These are phyloP conservation scores for Polyporus arcularius DNA, from an alignment of 768 basidiomycete genomes.

Conservation along the genomic window DNA sequence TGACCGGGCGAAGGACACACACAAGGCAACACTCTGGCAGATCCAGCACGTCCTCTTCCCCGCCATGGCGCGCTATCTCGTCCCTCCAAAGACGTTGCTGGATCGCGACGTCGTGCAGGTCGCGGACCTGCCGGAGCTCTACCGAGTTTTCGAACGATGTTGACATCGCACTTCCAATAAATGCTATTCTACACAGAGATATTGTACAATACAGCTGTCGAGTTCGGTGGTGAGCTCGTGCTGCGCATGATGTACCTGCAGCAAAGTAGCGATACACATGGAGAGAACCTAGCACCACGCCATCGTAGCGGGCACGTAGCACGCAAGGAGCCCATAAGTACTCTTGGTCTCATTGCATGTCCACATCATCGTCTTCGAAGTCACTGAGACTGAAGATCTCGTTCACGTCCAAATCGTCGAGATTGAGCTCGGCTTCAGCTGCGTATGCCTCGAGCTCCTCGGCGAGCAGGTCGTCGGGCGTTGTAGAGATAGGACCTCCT, in stretches of 20 bases:
- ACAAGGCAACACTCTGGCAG: slow-evolving; percentile 74
- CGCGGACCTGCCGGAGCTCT: slow-evolving; percentile 88
- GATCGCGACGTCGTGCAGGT: slow-evolving; percentile 82
- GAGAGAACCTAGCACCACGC: no score
- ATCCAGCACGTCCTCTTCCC: slow-evolving; percentile 92
- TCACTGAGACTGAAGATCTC: slow-evolving; percentile 29
- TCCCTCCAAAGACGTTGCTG: slow-evolving; percentile 63
- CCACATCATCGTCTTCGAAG: slow-evolving; percentile 29
- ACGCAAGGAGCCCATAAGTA: neutral
- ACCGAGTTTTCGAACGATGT: slow-evolving; percentile 93
- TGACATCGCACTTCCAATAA: slow-evolving; percentile 30
- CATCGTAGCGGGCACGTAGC: neutral
- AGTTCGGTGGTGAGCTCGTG: no score
- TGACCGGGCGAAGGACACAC: slow-evolving; percentile 35
- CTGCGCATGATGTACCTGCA: no score
- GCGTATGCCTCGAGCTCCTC: slow-evolving; percentile 63
- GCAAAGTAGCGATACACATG: no score
- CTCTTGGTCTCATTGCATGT: neutral
- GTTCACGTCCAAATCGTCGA: slow-evolving; percentile 31
- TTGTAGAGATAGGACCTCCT: slow-evolving; percentile 24
- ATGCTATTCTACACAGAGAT: neutral
- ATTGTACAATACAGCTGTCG: neutral
- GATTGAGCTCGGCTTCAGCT: slow-evolving; percentile 42
- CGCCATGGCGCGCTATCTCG: slow-evolving; percentile 74
- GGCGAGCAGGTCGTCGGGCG: slow-evolving; percentile 51